Evolutionary conservation across 768 basidiomycete genomes (phyloP), one percentile per base, ranked within the genome.

Genomic region (Pseudohyphozyma bogoriensis): DNA sequence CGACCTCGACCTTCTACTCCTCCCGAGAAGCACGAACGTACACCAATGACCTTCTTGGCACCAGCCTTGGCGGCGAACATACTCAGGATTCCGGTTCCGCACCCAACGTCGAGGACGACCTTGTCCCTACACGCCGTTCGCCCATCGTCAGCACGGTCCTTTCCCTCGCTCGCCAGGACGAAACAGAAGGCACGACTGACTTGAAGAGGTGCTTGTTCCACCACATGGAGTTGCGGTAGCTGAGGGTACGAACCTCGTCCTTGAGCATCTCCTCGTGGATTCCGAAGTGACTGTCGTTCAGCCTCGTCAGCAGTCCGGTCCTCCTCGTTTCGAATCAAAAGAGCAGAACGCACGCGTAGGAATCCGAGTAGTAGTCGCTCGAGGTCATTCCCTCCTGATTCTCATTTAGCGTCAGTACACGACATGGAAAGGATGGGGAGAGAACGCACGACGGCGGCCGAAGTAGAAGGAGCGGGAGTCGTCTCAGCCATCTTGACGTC

Each of bases 81-180:
- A 46, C 49, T 58, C 33, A 97, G 78, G 64, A 97, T 97, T 54
- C 95, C 95, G 13, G 95, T 99, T 29, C 95, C 95, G 72, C 95
- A 97, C 45, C 95, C 95, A 66, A 99, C 95, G 73, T 99, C 95
- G 54, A 99, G 80, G 4, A 99, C 95, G 37, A 85, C 87, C 78
- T 96, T 99, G 73, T 72, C 70, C 39, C 60, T 61, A 22, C 0
- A 15, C 6, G 26, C 10, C 8, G 24, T 11, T 10, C 29, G 31
- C 1, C 3, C 13, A n/a, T n/a, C 26, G 26, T 52, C 50, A 45
- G 33, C 29, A n/a, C n/a, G n/a, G n/a, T n/a, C n/a, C n/a, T n/a
- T n/a, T 2, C 18, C 3, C 22, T n/a, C 44, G 18, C n/a, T 28
- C 3, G 31, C 32, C n/a, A 18, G 16, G 12, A 26, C 12, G 12